phyloP scores from a whole-genome alignment of 169 alveolate species.

The Prorocentrum cordatum region DNA sequence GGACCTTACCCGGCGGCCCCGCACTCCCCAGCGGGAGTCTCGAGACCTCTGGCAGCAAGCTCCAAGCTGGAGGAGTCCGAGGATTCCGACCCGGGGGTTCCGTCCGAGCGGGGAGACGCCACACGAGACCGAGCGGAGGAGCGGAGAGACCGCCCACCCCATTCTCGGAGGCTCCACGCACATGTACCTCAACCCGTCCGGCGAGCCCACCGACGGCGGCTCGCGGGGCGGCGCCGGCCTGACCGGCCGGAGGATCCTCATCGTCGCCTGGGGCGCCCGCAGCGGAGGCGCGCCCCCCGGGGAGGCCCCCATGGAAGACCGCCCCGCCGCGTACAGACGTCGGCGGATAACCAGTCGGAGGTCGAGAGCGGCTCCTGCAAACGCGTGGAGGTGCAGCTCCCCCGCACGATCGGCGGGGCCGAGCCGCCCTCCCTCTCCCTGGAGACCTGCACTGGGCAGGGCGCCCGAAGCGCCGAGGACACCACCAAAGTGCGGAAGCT shows the following conservation, averaged over 20 bases:
- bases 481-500: slow-evolving; percentile 18
- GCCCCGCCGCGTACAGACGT: slow-evolving; percentile 98
- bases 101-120: too few relatives aligned
- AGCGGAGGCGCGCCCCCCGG: slow-evolving; percentile 99
- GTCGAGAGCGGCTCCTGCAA: slow-evolving; percentile 89
- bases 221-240: slow-evolving; percentile 62
- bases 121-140: slow-evolving; percentile 82
- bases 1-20: too few relatives aligned
- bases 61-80: too few relatives aligned
- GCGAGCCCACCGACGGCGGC: slow-evolving; percentile 76
- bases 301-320: slow-evolving; percentile 96
- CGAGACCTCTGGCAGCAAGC: too few relatives aligned
- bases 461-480: neutral
- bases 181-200: slow-evolving; percentile 93
- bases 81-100: too few relatives aligned
- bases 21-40: too few relatives aligned
- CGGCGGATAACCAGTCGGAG: slow-evolving; percentile 96
- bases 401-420: slow-evolving; percentile 96
- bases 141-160: slow-evolving; percentile 21
- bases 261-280: slow-evolving; percentile 99
- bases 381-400: slow-evolving; percentile 91
- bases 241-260: slow-evolving; percentile 89
- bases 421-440: slow-evolving; percentile 93
- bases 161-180: slow-evolving; percentile 85
- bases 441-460: slow-evolving; percentile 58